phyloP scores from a whole-genome alignment of 345 rosid genomes.

The Salix exigua region DNA sequence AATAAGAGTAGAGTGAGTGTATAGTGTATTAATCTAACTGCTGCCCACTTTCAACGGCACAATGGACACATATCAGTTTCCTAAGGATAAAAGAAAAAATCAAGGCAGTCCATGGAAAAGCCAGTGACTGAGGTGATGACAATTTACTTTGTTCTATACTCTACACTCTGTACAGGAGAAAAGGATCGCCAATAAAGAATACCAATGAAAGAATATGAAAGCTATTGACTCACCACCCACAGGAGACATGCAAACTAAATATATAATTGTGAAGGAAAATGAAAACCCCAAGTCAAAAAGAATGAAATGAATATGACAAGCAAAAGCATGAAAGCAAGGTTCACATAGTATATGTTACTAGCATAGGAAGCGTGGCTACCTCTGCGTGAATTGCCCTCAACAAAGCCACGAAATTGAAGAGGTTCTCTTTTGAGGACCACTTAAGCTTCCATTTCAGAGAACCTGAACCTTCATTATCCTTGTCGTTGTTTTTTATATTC shows the following conservation, averaged over 20 bases:
- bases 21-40: background rate
- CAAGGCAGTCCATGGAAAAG: background rate
- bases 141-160: constrained; percentile 3
- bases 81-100: no score
- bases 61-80: background rate
- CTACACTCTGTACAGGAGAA: constrained; percentile 26
- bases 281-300: constrained; percentile 24
- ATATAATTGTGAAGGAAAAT: background rate
- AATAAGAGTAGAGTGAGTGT: background rate
- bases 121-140: background rate
- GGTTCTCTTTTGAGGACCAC: constrained; percentile 52
- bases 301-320: constrained; percentile 44
- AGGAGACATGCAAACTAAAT: constrained; percentile 9
- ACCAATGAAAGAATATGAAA: constrained; percentile 31
- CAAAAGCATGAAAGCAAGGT: background rate
- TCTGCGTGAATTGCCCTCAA: constrained; percentile 66
- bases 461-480: constrained; percentile 14
- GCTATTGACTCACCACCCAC: constrained; percentile 17
- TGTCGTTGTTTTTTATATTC: constrained; percentile 3
- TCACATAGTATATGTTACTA: constrained; percentile 39
- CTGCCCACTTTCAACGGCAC: background rate
- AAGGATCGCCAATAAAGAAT: constrained; percentile 4
- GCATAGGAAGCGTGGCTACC: constrained; percentile 38
- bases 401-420: constrained; percentile 56
- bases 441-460: constrained; percentile 58